Percentiles rank a stretch among this genome's conserved stretches.
phyloP scores from a whole-genome alignment of 192 early-diverging fungal species.

The Geosiphon pyriformis region DNA sequence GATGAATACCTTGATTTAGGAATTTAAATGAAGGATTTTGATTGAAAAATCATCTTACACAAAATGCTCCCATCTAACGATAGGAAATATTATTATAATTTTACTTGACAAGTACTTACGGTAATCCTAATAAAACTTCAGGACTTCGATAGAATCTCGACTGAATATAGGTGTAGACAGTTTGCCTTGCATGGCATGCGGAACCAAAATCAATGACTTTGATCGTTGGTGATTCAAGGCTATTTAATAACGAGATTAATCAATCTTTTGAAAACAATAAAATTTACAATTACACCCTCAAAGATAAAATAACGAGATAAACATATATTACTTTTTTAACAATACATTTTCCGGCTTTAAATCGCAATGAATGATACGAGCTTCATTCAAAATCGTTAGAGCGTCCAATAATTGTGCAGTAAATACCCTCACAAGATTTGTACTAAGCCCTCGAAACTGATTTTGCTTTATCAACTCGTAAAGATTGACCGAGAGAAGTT shows the following conservation, averaged over 20 bases:
- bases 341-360: slow-evolving; percentile 98
- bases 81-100: too few species aligned
- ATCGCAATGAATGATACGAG: slow-evolving; percentile 95
- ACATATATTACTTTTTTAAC: slow-evolving; percentile 65
- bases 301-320: not conserved
- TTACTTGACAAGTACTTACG: too few species aligned
- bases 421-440: slow-evolving; percentile 90
- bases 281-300: not conserved
- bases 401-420: slow-evolving; percentile 91
- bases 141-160: slow-evolving; percentile 96
- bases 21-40: not conserved
- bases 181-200: slow-evolving; percentile 91
- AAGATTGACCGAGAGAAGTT: slow-evolving; percentile 92
- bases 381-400: slow-evolving; percentile 78
- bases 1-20: slow-evolving; percentile 60
- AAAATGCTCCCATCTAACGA: too few species aligned
- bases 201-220: slow-evolving; percentile 99
- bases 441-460: slow-evolving; percentile 89
- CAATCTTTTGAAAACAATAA: not conserved
- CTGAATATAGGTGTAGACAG: slow-evolving; percentile 97
- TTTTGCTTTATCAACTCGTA: slow-evolving; percentile 99
- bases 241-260: slow-evolving; percentile 20
- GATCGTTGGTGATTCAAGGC: slow-evolving; percentile 84
- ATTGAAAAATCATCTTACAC: not conserved
- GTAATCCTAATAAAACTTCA: slow-evolving; percentile 90